These are phyloP conservation scores for Penicillium paneum DNA, from an alignment of 2,329 filamentous ascomycete species.

Conservation along the genomic window DNA sequence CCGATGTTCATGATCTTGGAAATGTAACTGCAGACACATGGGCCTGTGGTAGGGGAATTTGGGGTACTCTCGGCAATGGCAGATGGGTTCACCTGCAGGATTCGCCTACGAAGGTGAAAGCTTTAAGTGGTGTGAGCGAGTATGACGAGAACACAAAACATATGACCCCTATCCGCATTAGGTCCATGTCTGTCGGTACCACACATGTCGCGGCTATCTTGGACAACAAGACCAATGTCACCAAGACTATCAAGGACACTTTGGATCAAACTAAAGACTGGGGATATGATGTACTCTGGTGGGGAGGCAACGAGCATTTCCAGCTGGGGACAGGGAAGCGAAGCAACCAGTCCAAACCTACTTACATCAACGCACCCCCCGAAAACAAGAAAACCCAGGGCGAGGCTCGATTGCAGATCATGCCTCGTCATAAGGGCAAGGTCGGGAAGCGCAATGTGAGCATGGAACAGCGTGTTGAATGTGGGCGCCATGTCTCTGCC, in stretches of 20 bases:
- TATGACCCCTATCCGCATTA: conserved; percentile 73
- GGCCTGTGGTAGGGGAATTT: conserved; percentile 82
- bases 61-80: conserved; percentile 77
- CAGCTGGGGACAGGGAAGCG: conserved; percentile 90
- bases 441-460: conserved; percentile 68
- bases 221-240: conserved; percentile 71
- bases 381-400: conserved; percentile 59
- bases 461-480: conserved; percentile 84
- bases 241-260: conserved; percentile 49
- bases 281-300: conserved; percentile 86
- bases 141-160: conserved; percentile 71
- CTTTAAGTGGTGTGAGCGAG: conserved; percentile 78
- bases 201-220: conserved; percentile 81
- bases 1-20: conserved; percentile 46
- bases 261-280: conserved; percentile 73
- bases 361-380: conserved; percentile 73
- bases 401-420: conserved; percentile 74
- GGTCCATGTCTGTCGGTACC: conserved; percentile 68
- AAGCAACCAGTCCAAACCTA: conserved; percentile 71
- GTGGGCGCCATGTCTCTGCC: conserved; percentile 75
- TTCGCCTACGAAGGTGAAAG: conserved; percentile 74
- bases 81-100: conserved; percentile 85
- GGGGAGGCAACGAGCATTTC: conserved; percentile 91
- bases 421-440: conserved; percentile 68
- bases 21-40: conserved; percentile 73